Conservation (phyloP, 768 basidiomycete species). For the Termitomyces sp. region DNA sequence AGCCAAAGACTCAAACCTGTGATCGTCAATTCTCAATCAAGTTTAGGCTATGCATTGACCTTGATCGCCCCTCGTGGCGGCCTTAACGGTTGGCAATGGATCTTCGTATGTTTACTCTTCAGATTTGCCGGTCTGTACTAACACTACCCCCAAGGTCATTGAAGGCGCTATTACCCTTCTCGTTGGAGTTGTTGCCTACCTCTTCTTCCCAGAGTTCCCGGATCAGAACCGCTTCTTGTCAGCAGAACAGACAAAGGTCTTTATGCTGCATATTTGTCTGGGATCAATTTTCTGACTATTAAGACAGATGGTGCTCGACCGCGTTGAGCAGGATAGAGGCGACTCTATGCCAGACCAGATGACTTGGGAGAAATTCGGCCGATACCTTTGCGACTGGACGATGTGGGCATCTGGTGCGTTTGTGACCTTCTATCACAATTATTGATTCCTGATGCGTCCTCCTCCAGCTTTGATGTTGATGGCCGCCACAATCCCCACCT, state of each 20-base stretch:
- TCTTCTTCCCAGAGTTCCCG: conserved; percentile 23
- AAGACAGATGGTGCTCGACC: conserved; percentile 18
- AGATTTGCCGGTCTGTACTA: not conserved
- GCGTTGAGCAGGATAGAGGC: conserved; percentile 32
- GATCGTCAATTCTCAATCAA: not conserved
- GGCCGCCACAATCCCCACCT: conserved; percentile 33
- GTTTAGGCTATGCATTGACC: conserved; percentile 12
- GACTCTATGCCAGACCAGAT: conserved; percentile 33
- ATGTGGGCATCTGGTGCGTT: conserved; percentile 32
- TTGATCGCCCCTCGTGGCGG: conserved; percentile 7
- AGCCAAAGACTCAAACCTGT: not conserved
- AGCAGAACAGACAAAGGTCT: conserved; percentile 30
- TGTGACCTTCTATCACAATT: not conserved
- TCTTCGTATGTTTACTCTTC: conserved; percentile 17
- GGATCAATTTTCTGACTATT: not conserved
- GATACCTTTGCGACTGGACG: conserved; percentile 31
- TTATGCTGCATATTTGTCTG: not conserved
- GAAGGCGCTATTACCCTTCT: conserved; percentile 23
- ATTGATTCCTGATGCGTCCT: not conserved
- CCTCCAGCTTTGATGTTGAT: conserved; percentile 33
- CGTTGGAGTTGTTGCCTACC: conserved; percentile 19
- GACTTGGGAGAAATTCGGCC: conserved; percentile 24
- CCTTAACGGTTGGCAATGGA: conserved; percentile 24
- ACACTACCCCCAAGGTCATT: conserved; percentile 15
- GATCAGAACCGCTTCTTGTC: conserved; percentile 28